These are phyloP conservation scores for Umbelopsis vinacea DNA, from an alignment of 192 early-diverging fungal species.

Conservation along the genomic window DNA sequence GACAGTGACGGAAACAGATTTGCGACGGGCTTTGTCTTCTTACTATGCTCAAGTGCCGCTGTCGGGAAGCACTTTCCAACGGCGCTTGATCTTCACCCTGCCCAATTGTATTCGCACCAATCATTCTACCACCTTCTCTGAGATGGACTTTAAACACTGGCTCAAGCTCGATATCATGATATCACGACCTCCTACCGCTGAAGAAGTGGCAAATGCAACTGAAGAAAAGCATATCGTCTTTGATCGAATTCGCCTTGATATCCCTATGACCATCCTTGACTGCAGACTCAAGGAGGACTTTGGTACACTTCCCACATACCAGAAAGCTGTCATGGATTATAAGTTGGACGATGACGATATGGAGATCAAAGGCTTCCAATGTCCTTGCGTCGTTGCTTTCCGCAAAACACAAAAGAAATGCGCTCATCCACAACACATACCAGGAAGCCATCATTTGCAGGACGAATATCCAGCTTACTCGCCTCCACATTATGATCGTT, in stretches of 20 bases:
- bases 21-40: slow-evolving; percentile 20
- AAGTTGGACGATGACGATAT: slow-evolving; percentile 14
- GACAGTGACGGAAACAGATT: slow-evolving; percentile 5
- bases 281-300: slow-evolving; percentile 40
- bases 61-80: slow-evolving; percentile 24
- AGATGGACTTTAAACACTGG: slow-evolving; percentile 34
- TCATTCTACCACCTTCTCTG: slow-evolving; percentile 29
- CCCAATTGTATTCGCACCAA: slow-evolving; percentile 40
- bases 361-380: slow-evolving; percentile 15
- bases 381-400: slow-evolving; percentile 28
- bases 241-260: slow-evolving; percentile 31
- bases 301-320: slow-evolving; percentile 34
- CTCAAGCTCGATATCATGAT: slow-evolving; percentile 36
- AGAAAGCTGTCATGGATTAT: slow-evolving; percentile 10
- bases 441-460: not conserved
- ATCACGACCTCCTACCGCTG: slow-evolving; percentile 1
- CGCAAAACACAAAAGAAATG: slow-evolving; percentile 19
- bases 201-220: not conserved
- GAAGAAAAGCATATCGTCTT: not conserved
- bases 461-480: not conserved
- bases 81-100: slow-evolving; percentile 29
- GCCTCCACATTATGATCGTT: slow-evolving; percentile 7
- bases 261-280: slow-evolving; percentile 34
- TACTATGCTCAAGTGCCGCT: slow-evolving; percentile 35
- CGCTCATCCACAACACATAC: slow-evolving; percentile 1